A percentile compares a stretch with the other conserved stretches of the same genome.
Evolutionary conservation across 768 basidiomycete species (phyloP).

Genomic region (Russula lepida): DNA sequence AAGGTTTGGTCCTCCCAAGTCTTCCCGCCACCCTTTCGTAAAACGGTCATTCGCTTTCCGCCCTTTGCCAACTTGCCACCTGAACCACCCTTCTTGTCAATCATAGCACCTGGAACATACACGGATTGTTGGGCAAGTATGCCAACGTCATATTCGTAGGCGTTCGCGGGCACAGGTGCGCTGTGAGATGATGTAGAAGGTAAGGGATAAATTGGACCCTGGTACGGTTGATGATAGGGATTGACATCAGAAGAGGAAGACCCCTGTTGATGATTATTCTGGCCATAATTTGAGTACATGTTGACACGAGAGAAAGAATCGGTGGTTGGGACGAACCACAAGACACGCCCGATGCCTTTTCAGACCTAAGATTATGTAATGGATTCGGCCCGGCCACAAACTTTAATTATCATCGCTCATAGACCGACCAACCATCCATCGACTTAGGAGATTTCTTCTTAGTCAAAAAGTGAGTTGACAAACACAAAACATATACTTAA

Average conservation of each 20-base stretch:
- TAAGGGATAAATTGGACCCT: conserved; percentile 61
- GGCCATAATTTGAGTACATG: conserved; percentile 44
- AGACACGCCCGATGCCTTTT: not conserved
- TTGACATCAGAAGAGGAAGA: conserved; percentile 46
- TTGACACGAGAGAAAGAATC: conserved; percentile 21
- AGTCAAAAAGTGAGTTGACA: conserved; percentile 6
- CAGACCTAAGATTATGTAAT: conserved; percentile 3
- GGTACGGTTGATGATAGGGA: conserved; percentile 76
- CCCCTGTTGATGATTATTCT: conserved; percentile 30
- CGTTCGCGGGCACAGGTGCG: conserved; percentile 80
- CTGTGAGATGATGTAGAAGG: conserved; percentile 57
- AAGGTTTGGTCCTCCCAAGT: conserved; percentile 98
- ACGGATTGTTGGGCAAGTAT: conserved; percentile 87
- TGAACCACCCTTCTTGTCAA: conserved; percentile 78
- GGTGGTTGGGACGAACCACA: not conserved
- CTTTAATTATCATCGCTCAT: not conserved
- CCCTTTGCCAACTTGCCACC: conserved; percentile 84
- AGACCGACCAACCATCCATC: not conserved
- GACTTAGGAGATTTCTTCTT: not conserved
- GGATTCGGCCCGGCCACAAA: not conserved
- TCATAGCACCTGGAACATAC: conserved; percentile 87
- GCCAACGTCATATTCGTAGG: conserved; percentile 88
- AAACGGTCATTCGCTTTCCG: conserved; percentile 86
- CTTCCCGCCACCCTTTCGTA: conserved; percentile 92
- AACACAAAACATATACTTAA: not conserved